Conservation (phyloP, 2,329 filamentous ascomycete species). For the Exophiala xenobiotica region DNA sequence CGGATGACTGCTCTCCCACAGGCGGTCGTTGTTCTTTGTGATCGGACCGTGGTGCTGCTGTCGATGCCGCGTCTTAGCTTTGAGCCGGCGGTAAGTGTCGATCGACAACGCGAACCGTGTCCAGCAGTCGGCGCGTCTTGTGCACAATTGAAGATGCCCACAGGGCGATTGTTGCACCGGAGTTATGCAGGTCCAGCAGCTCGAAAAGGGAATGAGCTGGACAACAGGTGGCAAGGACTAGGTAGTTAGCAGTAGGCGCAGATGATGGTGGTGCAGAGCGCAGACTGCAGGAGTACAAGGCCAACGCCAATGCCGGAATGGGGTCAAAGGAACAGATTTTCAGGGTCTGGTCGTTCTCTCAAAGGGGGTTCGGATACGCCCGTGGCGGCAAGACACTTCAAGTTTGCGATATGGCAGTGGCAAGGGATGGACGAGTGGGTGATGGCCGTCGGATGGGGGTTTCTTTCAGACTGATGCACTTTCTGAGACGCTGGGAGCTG, state of each 20-base stretch:
- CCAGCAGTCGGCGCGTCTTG: slow-evolving; percentile 22
- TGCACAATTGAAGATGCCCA: slow-evolving; percentile 5
- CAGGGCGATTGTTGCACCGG: slow-evolving; percentile 18
- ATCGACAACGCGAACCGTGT: slow-evolving; percentile 23
- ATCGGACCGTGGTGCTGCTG: not conserved
- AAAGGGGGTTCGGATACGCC: slow-evolving; percentile 1
- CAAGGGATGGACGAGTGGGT: too few relatives aligned
- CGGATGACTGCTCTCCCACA: not conserved
- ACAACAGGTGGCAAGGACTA: slow-evolving; percentile 5
- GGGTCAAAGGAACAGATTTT: not conserved
- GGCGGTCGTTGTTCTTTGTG: not conserved
- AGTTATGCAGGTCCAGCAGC: slow-evolving; percentile 14
- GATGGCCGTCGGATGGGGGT: too few relatives aligned
- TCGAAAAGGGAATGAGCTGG: slow-evolving; percentile 6
- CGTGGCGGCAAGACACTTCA: not conserved
- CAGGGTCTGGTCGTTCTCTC: slow-evolving; percentile 10
- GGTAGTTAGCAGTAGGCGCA: slow-evolving; percentile 1
- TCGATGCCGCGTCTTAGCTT: slow-evolving; percentile 3
- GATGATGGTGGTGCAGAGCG: not conserved
- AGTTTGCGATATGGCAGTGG: not conserved
- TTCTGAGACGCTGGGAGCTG: slow-evolving; percentile 2
- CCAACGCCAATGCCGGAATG: not conserved
- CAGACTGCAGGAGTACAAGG: not conserved
- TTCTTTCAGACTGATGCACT: slow-evolving; percentile 1
- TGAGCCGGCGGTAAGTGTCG: slow-evolving; percentile 4